Percentiles rank a stretch among this genome's conserved stretches.
Conservation (phyloP, 2,329 filamentous ascomycete genomes). For the Aspergillus pseudonomiae region DNA sequence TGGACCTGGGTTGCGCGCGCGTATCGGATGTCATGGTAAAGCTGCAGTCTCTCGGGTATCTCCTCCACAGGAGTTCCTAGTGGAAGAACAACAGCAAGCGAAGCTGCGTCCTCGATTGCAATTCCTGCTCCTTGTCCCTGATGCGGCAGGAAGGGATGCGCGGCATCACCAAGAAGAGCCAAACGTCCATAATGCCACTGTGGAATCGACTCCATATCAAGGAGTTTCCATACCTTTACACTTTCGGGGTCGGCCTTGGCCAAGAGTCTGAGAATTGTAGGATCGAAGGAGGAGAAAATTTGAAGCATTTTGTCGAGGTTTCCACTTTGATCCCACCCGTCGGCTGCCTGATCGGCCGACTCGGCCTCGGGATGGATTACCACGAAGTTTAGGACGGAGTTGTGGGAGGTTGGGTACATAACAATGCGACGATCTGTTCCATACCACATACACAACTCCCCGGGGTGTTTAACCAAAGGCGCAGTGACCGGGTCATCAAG, state of each 20-base stretch:
- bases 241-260: slow-evolving; percentile 43
- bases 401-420: slow-evolving; percentile 48
- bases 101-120: slow-evolving; percentile 67
- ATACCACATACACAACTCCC: slow-evolving; percentile 45
- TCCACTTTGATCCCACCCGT: slow-evolving; percentile 10
- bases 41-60: slow-evolving; percentile 56
- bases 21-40: slow-evolving; percentile 61
- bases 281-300: slow-evolving; percentile 41
- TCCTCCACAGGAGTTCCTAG: slow-evolving; percentile 47
- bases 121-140: slow-evolving; percentile 63
- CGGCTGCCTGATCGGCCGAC: slow-evolving; percentile 41
- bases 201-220: slow-evolving; percentile 62
- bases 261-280: slow-evolving; percentile 33
- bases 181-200: slow-evolving; percentile 57
- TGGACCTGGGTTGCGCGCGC: slow-evolving; percentile 61
- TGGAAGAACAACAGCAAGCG: slow-evolving; percentile 59
- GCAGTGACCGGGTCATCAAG: slow-evolving; percentile 40
- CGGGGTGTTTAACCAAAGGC: slow-evolving; percentile 37
- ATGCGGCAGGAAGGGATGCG: slow-evolving; percentile 66
- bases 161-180: slow-evolving; percentile 65
- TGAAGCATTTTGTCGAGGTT: slow-evolving; percentile 14
- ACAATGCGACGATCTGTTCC: slow-evolving; percentile 47
- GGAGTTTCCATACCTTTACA: slow-evolving; percentile 59
- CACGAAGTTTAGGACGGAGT: slow-evolving; percentile 52
- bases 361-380: slow-evolving; percentile 51